Conservation (phyloP, 1,139 yeast species). For the Candida sp. region DNA sequence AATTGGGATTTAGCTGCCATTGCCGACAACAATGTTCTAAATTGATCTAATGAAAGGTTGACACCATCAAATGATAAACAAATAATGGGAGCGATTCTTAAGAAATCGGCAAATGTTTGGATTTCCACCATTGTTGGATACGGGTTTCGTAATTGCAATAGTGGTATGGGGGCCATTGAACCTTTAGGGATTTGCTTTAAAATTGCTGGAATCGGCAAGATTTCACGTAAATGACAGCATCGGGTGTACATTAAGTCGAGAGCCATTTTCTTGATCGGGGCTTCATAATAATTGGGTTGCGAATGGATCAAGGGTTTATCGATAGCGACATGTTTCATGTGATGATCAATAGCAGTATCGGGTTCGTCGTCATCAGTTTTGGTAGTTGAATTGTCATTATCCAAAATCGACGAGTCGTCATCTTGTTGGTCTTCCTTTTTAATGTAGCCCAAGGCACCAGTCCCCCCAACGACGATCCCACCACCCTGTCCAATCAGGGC, state of each 20-base stretch:
- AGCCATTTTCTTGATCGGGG: conserved; percentile 44
- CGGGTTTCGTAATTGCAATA: conserved; percentile 66
- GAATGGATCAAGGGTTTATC: conserved; percentile 47
- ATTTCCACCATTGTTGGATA: conserved; percentile 73
- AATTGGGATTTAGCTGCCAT: conserved; percentile 57
- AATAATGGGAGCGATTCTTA: conserved; percentile 68
- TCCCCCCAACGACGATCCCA: conserved; percentile 81
- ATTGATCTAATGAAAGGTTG: conserved; percentile 58
- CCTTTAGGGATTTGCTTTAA: conserved; percentile 70
- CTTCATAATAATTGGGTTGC: conserved; percentile 21
- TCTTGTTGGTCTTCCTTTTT: conserved; percentile 14
- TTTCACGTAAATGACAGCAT: conserved; percentile 73
- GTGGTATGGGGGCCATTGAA: conserved; percentile 63
- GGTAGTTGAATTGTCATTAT: conserved; percentile 3
- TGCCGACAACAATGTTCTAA: conserved; percentile 58
- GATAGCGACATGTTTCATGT: conserved; percentile 40
- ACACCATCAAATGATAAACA: conserved; percentile 74
- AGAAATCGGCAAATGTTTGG: conserved; percentile 70
- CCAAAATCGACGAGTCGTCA: conserved; percentile 4
- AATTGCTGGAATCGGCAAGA: conserved; percentile 74
- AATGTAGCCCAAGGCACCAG: conserved; percentile 54
- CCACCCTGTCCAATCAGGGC: conserved; percentile 53
- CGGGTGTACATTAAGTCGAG: conserved; percentile 69
- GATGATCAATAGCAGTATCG: conserved; percentile 39
- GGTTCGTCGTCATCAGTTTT: conserved; percentile 18